A percentile compares a stretch with the other conserved stretches of the same genome.
Conservation (phyloP, 2,329 filamentous ascomycete genomes). For the Lachnellula arida region DNA sequence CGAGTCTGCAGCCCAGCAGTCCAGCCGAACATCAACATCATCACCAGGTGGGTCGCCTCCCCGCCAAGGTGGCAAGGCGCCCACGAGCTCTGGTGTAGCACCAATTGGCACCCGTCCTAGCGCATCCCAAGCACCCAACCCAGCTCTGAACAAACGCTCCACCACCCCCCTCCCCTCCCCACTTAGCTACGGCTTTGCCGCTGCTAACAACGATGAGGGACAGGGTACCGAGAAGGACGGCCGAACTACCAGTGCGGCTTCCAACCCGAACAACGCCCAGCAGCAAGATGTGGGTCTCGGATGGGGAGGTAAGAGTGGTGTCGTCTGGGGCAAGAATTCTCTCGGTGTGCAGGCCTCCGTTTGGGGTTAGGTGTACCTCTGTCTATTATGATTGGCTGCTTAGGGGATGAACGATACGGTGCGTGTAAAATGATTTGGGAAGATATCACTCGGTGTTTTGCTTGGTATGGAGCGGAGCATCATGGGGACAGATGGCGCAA, state of each 20-base stretch:
- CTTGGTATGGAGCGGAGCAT: conserved; percentile 4
- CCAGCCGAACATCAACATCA: conserved; percentile 76
- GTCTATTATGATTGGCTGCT: background rate
- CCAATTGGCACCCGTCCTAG: conserved; percentile 89
- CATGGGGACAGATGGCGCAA: background rate
- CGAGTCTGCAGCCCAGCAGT: conserved; percentile 59
- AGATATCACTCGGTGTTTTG: conserved; percentile 3
- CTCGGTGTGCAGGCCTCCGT: conserved; percentile 88
- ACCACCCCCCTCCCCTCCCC: conserved; percentile 92
- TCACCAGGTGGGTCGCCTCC: conserved; percentile 81
- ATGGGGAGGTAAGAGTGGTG: conserved; percentile 71
- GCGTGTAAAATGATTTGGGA: conserved; percentile 4
- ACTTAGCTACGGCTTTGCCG: conserved; percentile 66
- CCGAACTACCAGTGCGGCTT: conserved; percentile 48
- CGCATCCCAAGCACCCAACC: conserved; percentile 48
- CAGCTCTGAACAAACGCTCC: conserved; percentile 62
- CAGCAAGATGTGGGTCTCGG: conserved; percentile 44
- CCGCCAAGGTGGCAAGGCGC: conserved; percentile 57
- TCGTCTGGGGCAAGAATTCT: conserved; percentile 80
- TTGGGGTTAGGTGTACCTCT: conserved; percentile 63
- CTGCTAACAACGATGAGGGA: conserved; percentile 45
- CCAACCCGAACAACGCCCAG: conserved; percentile 47
- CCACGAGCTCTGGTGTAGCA: conserved; percentile 63
- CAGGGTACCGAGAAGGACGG: conserved; percentile 35
- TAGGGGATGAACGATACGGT: no score